Evolutionary conservation across 2,329 filamentous ascomycete genomes (phyloP), one percentile per base, ranked within the genome.

Genomic region (Neonectria punicea): DNA sequence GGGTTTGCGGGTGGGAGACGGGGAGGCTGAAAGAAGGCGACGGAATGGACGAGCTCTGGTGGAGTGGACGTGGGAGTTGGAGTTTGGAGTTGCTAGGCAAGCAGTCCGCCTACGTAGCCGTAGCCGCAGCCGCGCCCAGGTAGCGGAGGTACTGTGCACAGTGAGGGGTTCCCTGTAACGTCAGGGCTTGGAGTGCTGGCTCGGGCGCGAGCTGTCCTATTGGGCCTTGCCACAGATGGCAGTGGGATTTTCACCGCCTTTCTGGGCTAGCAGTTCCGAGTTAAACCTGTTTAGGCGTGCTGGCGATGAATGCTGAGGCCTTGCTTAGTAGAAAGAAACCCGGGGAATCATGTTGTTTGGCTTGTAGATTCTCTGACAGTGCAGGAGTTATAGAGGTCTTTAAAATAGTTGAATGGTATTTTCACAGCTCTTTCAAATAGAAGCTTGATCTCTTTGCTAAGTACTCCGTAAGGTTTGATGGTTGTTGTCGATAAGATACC

Each of bases 31-130:
- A 47, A 20, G 34, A 51, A 58, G 53, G 49, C 58, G 56, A 61
- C n/a, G n/a, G 20, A 56, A 63, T 39, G 47, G 18, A 39, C 39
- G 47, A 73, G 71, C 68, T 74, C 61, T 69, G 72, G 72, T 71
- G 69, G 72, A 67, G 49, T 51, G 49, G 30, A 36, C 28, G 49
- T 51, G 28, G 28, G 49, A 51, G 53, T 53, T 57, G 61, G 55
- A 67, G 66, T 68, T 68, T 71, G 70, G 70, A 68, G 66, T 62
- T 64, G 66, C 59, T 61, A 80, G 78, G 78, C 79, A 81, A 80
- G 76, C 79, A 80, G 67, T 70, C 72, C 70, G 78, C 74, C 77
- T 79, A 80, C 78, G 78, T 77, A 79, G 75, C 72, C 78, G 78
- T 77, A 79, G 75, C 72, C 66, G 66, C 61, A 79, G 74, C 72